Evolutionary conservation across 1,284 basidiomycete species (phyloP).

Genomic region (Apiotrichum siamense): DNA sequence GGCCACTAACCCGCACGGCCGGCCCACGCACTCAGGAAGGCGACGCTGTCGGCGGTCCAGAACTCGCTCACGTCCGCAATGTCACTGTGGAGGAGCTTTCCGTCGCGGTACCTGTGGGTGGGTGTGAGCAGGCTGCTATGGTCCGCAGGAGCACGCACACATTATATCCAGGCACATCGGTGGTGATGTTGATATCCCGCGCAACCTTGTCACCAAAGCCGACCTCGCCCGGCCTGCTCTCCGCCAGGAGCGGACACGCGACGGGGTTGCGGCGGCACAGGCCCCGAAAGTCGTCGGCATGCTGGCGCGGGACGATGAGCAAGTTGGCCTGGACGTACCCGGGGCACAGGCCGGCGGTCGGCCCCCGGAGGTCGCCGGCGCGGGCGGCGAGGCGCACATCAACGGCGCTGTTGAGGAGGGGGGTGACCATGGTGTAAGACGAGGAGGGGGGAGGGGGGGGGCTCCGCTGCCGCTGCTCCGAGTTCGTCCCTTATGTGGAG

Average conservation of each 20-base stretch:
- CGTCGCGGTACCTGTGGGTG: constrained; percentile 14
- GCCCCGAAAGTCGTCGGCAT: constrained; percentile 33
- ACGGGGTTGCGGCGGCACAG: constrained; percentile 38
- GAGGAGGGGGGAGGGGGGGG: too few relatives aligned
- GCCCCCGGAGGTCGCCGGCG: background rate
- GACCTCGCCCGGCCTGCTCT: constrained; percentile 23
- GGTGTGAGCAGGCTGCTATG: background rate
- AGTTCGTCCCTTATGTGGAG: too few relatives aligned
- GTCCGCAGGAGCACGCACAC: constrained; percentile 13
- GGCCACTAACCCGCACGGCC: background rate
- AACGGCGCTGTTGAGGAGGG: too few relatives aligned
- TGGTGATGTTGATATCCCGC: constrained; percentile 28
- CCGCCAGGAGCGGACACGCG: constrained; percentile 35
- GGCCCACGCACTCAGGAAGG: constrained; percentile 24
- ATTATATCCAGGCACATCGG: constrained; percentile 32
- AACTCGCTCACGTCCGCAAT: constrained; percentile 15
- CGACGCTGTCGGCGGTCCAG: constrained; percentile 34
- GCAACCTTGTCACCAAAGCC: constrained; percentile 22
- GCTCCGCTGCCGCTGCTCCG: too few relatives aligned
- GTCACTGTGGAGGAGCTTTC: constrained; percentile 16
- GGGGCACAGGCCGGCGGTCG: constrained; percentile 19
- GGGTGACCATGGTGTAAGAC: too few relatives aligned
- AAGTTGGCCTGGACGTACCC: constrained; percentile 38
- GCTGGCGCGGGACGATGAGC: constrained; percentile 26
- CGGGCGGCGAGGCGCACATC: constrained; percentile 4